These are phyloP conservation scores for Lactarius hengduanensis DNA, from an alignment of 768 basidiomycete species.

Conservation along the genomic window DNA sequence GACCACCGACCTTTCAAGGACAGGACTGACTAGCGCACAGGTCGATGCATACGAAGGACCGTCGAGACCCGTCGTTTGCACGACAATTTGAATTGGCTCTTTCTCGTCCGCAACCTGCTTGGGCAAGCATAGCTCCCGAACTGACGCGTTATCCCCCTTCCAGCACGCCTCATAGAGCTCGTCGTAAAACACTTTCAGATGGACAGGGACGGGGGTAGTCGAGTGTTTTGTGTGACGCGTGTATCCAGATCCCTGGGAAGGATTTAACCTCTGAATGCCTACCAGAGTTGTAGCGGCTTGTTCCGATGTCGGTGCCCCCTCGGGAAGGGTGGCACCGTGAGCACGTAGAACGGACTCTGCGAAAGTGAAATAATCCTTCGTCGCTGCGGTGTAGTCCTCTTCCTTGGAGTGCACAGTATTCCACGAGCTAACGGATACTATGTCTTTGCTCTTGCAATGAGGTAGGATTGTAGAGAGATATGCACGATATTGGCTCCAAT, in stretches of 20 bases:
- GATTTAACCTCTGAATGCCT: neutral
- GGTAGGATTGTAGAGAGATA: constrained; percentile 6
- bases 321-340: constrained; percentile 1
- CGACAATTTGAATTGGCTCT: constrained; percentile 46
- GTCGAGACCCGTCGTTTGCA: constrained; percentile 33
- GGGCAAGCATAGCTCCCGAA: constrained; percentile 55
- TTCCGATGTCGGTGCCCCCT: neutral
- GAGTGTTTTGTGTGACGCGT: constrained; percentile 30
- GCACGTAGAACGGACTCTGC: constrained; percentile 8
- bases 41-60: constrained; percentile 18
- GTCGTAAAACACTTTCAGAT: constrained; percentile 44
- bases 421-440: neutral
- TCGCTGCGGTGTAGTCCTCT: neutral
- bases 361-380: neutral
- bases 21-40: constrained; percentile 5
- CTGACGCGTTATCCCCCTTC: constrained; percentile 48
- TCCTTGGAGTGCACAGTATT: neutral
- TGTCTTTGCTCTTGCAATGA: neutral
- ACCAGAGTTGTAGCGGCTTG: too few species aligned
- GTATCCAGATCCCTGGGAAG: constrained; percentile 31
- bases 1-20: neutral
- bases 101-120: constrained; percentile 33
- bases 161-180: constrained; percentile 58
- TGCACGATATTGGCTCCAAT: constrained; percentile 13
- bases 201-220: constrained; percentile 34